phyloP scores from a whole-genome alignment of 306 rosid species.

The Quercus glauca region DNA sequence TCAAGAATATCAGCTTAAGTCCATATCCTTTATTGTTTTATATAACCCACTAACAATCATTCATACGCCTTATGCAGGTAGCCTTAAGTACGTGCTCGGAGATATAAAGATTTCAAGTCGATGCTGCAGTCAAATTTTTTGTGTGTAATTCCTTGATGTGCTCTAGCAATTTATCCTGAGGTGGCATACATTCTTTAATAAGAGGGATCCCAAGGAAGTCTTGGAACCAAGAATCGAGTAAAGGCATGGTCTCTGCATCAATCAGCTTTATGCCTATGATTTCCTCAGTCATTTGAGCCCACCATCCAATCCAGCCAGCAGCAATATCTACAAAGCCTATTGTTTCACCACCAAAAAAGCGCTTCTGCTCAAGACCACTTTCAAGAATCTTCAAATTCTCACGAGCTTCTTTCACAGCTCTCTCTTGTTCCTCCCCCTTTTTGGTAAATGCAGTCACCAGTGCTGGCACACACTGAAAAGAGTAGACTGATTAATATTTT shows the following conservation, averaged over 20 bases:
- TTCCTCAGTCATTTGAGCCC: slow-evolving; percentile 34
- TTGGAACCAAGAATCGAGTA: slow-evolving; percentile 37
- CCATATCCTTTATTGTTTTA: not conserved
- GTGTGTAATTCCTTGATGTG: slow-evolving; percentile 21
- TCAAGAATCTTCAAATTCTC: slow-evolving; percentile 47
- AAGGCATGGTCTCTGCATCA: slow-evolving; percentile 34
- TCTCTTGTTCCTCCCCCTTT: slow-evolving; percentile 45
- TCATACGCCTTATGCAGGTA: not conserved
- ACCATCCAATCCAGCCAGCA: slow-evolving; percentile 38
- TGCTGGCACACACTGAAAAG: slow-evolving; percentile 36
- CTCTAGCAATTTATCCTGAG: slow-evolving; percentile 35
- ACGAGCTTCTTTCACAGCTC: slow-evolving; percentile 38
- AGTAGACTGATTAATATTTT: not conserved
- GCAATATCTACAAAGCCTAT: slow-evolving; percentile 48
- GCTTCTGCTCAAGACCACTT: slow-evolving; percentile 34
- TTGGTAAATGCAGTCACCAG: slow-evolving; percentile 26
- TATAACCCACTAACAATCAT: not conserved
- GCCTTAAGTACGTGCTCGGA: not conserved
- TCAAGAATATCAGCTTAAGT: not conserved
- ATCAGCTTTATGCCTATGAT: slow-evolving; percentile 27
- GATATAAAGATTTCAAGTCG: slow-evolving; percentile 21
- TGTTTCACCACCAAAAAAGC: slow-evolving; percentile 42
- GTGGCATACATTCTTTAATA: slow-evolving; percentile 38
- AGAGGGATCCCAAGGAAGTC: slow-evolving; percentile 27
- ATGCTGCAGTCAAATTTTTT: not conserved